Evolutionary conservation across 208 protist genomes (phyloP).

Genomic region (Trypanosomatidae sp.): DNA sequence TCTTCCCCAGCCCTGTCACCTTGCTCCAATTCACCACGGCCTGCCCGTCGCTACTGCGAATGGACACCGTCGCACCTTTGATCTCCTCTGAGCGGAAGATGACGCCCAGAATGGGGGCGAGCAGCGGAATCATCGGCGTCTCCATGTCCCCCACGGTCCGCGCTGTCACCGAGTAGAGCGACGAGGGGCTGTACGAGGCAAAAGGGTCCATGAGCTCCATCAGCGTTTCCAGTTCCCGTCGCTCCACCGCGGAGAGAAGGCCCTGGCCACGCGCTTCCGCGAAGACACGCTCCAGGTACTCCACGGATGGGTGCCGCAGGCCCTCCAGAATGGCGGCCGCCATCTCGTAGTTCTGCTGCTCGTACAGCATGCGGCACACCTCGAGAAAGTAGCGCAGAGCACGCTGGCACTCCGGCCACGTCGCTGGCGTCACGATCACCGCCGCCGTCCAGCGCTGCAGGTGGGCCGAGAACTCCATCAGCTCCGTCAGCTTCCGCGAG

Average conservation of each 20-base stretch:
- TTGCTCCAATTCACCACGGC: constrained; percentile 65
- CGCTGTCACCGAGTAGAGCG: constrained; percentile 47
- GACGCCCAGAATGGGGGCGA: constrained; percentile 55
- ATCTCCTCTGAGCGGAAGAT: constrained; percentile 47
- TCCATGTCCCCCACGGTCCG: constrained; percentile 54
- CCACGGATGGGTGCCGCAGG: constrained; percentile 51
- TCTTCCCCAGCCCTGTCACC: constrained; percentile 44
- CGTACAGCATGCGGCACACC: constrained; percentile 58
- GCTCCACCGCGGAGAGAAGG: constrained; percentile 35
- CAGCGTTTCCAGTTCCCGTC: constrained; percentile 40
- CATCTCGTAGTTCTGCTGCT: constrained; percentile 73
- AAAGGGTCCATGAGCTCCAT: constrained; percentile 68
- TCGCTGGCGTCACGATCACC: constrained; percentile 42
- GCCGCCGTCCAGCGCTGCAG: too few species aligned
- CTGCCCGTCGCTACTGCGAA: constrained; percentile 40
- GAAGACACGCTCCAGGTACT: constrained; percentile 26
- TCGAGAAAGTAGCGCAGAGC: constrained; percentile 39
- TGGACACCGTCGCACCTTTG: constrained; percentile 31
- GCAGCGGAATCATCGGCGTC: constrained; percentile 57
- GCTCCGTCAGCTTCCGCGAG: too few species aligned
- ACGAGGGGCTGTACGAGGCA: constrained; percentile 60
- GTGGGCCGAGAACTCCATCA: too few species aligned
- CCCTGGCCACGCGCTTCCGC: constrained; percentile 22
- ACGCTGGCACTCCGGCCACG: constrained; percentile 41
- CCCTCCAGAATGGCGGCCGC: constrained; percentile 52